These are phyloP conservation scores for Yarrowia yakushimensis DNA, from an alignment of 805 yeast species.

Conservation along the genomic window DNA sequence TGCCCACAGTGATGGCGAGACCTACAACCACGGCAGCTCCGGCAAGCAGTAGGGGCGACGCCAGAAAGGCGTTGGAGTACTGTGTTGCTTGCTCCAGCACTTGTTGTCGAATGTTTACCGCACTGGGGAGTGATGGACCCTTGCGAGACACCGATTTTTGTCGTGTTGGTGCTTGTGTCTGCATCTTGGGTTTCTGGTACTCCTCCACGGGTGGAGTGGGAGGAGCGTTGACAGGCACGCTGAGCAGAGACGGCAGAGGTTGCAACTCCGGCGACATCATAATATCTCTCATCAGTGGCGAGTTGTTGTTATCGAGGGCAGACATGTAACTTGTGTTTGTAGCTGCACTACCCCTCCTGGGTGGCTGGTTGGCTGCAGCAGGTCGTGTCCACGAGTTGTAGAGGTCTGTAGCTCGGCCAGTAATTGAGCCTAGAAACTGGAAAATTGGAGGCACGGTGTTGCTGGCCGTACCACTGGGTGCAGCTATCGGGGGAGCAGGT, in stretches of 20 bases:
- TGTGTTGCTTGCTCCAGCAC: neutral
- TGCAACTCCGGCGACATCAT: neutral
- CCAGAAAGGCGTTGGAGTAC: neutral
- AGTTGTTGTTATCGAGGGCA: neutral
- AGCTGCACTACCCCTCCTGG: neutral
- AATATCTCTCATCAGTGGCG: neutral
- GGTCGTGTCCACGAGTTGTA: neutral
- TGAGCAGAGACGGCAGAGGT: neutral
- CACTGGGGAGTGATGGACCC: neutral
- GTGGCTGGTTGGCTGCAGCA: slow-evolving; percentile 2
- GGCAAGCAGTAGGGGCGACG: neutral
- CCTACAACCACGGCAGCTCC: neutral
- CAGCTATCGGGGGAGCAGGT: neutral
- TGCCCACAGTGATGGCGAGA: neutral
- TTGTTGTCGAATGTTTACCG: neutral
- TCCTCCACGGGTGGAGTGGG: slow-evolving; percentile 4
- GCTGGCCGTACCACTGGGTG: neutral
- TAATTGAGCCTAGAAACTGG: slow-evolving; percentile 7
- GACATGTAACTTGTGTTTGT: neutral
- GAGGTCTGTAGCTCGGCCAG: slow-evolving; percentile 1
- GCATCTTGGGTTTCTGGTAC: neutral
- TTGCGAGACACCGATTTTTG: neutral
- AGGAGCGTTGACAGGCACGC: slow-evolving; percentile 8
- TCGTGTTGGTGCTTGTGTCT: neutral
- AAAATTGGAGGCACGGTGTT: neutral